These are phyloP conservation scores for Dunaliella primolecta DNA, from an alignment of 139 green algal genomes.

Conservation along the genomic window DNA sequence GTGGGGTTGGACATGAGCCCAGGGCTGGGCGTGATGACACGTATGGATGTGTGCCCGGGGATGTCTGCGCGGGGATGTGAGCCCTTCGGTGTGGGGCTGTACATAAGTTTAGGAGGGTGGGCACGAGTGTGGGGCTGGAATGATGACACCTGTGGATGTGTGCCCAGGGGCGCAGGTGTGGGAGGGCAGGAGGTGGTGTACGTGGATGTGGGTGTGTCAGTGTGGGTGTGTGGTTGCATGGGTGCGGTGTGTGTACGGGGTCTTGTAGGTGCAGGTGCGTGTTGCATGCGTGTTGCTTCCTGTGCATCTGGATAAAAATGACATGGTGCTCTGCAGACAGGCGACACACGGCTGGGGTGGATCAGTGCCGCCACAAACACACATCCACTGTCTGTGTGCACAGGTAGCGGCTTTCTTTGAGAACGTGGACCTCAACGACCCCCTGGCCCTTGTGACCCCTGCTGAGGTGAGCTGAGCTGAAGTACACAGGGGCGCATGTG, in stretches of 20 bases:
- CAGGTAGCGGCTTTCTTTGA: slow-evolving; percentile 55
- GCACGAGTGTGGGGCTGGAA: background rate
- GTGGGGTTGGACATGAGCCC: too few relatives aligned
- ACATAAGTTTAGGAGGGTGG: background rate
- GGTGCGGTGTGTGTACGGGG: background rate
- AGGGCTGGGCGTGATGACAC: background rate
- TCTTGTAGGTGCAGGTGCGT: background rate
- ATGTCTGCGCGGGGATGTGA: background rate
- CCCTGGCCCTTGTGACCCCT: slow-evolving; percentile 14
- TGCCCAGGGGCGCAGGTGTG: background rate
- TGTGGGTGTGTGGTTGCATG: background rate
- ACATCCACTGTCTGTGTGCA: background rate
- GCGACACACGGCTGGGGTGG: too few relatives aligned
- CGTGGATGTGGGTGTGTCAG: background rate
- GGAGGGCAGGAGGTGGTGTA: too few relatives aligned
- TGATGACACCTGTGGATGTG: background rate
- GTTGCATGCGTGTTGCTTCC: background rate
- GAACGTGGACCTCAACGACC: slow-evolving; percentile 24
- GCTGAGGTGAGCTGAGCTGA: slow-evolving; percentile 22
- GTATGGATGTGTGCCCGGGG: background rate
- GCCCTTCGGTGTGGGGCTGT: too few relatives aligned
- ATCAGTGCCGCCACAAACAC: background rate
- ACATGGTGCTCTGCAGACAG: background rate
- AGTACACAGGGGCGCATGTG: too few relatives aligned
- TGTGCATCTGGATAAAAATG: background rate